These are phyloP conservation scores for Leccinum pellstonianum DNA, from an alignment of 768 basidiomycete species.

Conservation along the genomic window DNA sequence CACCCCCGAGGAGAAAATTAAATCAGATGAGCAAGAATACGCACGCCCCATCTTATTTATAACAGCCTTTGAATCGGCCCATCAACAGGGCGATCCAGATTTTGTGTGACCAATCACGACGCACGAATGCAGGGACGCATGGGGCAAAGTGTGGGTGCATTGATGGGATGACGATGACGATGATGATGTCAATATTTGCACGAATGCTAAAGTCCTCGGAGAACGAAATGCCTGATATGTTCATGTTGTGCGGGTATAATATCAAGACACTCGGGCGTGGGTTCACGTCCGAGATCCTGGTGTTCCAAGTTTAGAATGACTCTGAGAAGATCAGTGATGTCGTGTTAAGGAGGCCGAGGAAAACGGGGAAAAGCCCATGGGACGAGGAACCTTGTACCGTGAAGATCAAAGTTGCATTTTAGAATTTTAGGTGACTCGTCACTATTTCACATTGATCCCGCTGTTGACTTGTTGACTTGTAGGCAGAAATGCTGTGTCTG, in stretches of 20 bases:
- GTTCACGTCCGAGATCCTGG: background rate
- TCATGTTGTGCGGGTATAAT: background rate
- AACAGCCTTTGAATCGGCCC: background rate
- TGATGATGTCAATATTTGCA: background rate
- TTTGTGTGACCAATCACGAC: background rate
- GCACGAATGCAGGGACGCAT: background rate
- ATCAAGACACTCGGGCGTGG: background rate
- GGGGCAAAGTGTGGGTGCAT: background rate
- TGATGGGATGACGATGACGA: background rate
- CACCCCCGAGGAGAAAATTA: background rate
- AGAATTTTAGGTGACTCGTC: background rate
- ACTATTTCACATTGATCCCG: background rate
- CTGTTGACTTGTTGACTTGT: background rate
- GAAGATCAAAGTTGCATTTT: background rate
- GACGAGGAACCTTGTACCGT: background rate
- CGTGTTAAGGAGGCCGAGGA: constrained; percentile 8
- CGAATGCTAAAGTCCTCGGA: constrained; percentile 14
- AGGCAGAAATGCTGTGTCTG: background rate
- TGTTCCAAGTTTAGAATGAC: constrained; percentile 1
- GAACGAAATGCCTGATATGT: background rate
- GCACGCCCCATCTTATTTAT: background rate
- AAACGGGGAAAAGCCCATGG: background rate
- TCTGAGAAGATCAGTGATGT: constrained; percentile 3
- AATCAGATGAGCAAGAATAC: background rate
- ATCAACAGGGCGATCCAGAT: background rate